These are phyloP conservation scores for Ophiosphaerella herpotricha DNA, from an alignment of 2,329 filamentous ascomycete genomes.

Conservation along the genomic window DNA sequence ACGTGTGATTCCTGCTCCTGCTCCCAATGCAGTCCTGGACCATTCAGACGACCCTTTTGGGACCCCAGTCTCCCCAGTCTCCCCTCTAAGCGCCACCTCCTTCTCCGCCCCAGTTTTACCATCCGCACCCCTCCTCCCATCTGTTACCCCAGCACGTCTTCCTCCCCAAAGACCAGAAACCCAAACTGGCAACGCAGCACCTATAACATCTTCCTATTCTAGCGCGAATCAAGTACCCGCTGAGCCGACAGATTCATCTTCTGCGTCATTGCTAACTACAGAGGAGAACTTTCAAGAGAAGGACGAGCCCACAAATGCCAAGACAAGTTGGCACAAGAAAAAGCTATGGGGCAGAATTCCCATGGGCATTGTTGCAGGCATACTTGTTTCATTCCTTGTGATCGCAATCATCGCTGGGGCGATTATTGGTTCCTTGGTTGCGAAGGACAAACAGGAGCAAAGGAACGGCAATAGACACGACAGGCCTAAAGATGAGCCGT, in stretches of 20 bases:
- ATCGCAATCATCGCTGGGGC: conserved; percentile 57
- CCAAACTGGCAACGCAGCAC: conserved; percentile 32
- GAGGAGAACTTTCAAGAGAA: conserved; percentile 38
- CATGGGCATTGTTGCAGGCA: conserved; percentile 55
- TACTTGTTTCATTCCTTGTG: conserved; percentile 52
- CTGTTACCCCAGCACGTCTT: conserved; percentile 33
- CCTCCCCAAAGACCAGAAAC: conserved; percentile 40
- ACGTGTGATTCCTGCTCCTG: conserved; percentile 27
- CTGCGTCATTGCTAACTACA: conserved; percentile 29
- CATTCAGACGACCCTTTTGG: conserved; percentile 31
- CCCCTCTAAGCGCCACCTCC: conserved; percentile 22
- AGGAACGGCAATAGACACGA: conserved; percentile 15
- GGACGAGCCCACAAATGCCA: conserved; percentile 23
- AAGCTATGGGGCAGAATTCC: conserved; percentile 56
- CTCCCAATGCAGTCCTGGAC: conserved; percentile 20
- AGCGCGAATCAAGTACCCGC: conserved; percentile 21
- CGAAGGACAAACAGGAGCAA: conserved; percentile 42
- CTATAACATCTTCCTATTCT: conserved; percentile 12
- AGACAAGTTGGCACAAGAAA: conserved; percentile 46
- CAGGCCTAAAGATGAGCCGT: conserved; percentile 33
- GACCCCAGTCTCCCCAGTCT: conserved; percentile 29
- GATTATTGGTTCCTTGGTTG: conserved; percentile 59
- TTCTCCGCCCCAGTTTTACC: conserved; percentile 26
- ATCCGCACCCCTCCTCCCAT: conserved; percentile 24
- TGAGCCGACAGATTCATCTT: conserved; percentile 34